Evolutionary conservation across 306 rosid species (phyloP), one percentile per base, ranked within the genome.

Genomic region (Aeschynomene evenia): DNA sequence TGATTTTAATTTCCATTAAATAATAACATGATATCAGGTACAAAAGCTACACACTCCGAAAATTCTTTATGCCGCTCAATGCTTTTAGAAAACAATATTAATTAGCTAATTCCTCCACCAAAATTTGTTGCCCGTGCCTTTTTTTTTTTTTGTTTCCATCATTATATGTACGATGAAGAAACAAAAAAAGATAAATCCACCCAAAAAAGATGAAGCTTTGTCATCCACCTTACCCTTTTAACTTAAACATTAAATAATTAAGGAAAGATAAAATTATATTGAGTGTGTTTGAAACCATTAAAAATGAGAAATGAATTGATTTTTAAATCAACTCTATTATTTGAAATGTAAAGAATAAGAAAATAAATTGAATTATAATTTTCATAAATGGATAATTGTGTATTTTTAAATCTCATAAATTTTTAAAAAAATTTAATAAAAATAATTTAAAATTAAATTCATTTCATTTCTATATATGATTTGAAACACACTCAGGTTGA

Each of bases 61-160:
- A 84, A 71, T 84, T 81, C 82, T 43, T 75, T 71, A 78, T 78
- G 82, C 83, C 85, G 51, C 53, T 22, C 81, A 16, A 79, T 68
- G 79, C 82, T 75, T 84, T 78, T 34, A 26, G 24, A 57, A 81
- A 70, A 45, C 70, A 78, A 66, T n/a, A n/a, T 63, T 66, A 54
- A 48, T 77, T 72, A 62, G 52, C 67, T 74, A n/a, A n/a, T n/a
- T 57, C 68, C 45, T n/a, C 79, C 83, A 74, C 72, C 81, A 64
- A 74, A 73, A 26, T 59, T 51, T 76, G 75, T 40, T 66, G 67
- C 51, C 69, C 1, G 29, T 51, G 15, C 42, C 3, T 21, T 76
- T 23, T 63, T 33, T 45, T 61, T 66, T 54, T n/a, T 16, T 42
- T 60, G 29, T 26, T 28, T 21, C 12, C 3, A 26, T 56, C 40